A percentile compares a stretch with the other conserved stretches of the same genome.
Evolutionary conservation across 306 rosid genomes (phyloP).

Genomic region (Medicago ruthenica): DNA sequence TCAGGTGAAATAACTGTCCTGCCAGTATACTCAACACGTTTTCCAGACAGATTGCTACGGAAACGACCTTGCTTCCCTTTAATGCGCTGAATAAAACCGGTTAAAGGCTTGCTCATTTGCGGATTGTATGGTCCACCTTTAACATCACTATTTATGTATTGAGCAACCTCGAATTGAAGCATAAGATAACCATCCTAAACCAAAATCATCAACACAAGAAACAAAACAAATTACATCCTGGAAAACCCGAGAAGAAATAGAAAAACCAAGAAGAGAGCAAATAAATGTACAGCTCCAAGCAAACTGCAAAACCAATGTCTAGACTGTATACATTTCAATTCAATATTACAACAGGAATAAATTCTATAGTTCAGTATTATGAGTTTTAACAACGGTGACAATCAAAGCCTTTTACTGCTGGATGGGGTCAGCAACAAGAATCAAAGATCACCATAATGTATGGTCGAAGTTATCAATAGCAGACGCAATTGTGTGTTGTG

Average conservation of each 20-base stretch:
- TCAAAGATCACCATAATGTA: not conserved
- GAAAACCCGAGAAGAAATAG: constrained; percentile 24
- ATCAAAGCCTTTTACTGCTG: constrained; percentile 4
- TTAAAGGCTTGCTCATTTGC: constrained; percentile 61
- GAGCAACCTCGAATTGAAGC: constrained; percentile 85
- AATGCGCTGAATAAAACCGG: constrained; percentile 89
- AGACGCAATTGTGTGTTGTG: not conserved
- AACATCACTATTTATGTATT: constrained; percentile 82
- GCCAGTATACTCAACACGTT: constrained; percentile 93
- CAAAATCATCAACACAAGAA: constrained; percentile 42
- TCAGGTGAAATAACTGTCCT: constrained; percentile 98
- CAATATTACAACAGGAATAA: constrained; percentile 7
- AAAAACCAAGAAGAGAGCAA: constrained; percentile 27
- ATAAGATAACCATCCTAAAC: constrained; percentile 65
- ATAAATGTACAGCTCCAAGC: constrained; percentile 16
- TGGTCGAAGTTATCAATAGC: not conserved
- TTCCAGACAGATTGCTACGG: constrained; percentile 92
- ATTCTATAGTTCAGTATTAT: not conserved
- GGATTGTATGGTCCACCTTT: constrained; percentile 58
- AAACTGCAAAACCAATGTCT: not conserved
- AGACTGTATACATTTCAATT: constrained; percentile 23
- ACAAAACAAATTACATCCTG: constrained; percentile 39
- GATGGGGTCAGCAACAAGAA: not conserved
- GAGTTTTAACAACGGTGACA: constrained; percentile 3
- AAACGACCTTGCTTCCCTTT: constrained; percentile 96